phyloP scores from a whole-genome alignment of 1,139 yeast genomes.

The Waltiozyma sp. region DNA sequence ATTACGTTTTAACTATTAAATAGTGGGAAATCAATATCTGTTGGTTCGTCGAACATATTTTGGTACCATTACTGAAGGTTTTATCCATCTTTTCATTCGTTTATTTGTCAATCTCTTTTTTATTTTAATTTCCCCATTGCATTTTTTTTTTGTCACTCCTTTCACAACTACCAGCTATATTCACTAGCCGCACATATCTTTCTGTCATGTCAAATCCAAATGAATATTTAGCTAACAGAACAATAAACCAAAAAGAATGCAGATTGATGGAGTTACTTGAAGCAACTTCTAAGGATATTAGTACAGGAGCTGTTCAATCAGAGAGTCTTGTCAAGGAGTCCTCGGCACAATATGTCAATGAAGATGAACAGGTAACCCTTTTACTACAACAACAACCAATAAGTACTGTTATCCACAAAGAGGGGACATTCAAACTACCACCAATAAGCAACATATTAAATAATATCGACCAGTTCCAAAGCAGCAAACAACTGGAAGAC shows the following conservation, averaged over 20 bases:
- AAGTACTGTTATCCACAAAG: neutral
- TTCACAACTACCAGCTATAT: neutral
- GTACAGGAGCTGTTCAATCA: neutral
- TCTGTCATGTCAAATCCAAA: too few relatives aligned
- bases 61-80: neutral
- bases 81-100: neutral
- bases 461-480: constrained; percentile 18
- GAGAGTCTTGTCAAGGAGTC: neutral
- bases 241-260: too few relatives aligned
- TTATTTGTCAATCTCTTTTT: neutral
- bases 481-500: constrained; percentile 17
- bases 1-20: neutral
- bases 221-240: too few relatives aligned
- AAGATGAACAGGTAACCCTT: neutral
- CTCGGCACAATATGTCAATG: neutral
- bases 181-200: neutral
- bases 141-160: too few relatives aligned
- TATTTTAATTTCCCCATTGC: neutral
- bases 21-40: too few relatives aligned
- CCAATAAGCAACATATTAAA: constrained; percentile 16
- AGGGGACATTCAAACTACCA: constrained; percentile 7
- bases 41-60: neutral
- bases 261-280: too few relatives aligned
- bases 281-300: too few relatives aligned
- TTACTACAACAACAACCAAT: neutral